Base-by-base conservation (phyloP, 495 filamentous ascomycete species). In the Neurospora terricola region DNA sequence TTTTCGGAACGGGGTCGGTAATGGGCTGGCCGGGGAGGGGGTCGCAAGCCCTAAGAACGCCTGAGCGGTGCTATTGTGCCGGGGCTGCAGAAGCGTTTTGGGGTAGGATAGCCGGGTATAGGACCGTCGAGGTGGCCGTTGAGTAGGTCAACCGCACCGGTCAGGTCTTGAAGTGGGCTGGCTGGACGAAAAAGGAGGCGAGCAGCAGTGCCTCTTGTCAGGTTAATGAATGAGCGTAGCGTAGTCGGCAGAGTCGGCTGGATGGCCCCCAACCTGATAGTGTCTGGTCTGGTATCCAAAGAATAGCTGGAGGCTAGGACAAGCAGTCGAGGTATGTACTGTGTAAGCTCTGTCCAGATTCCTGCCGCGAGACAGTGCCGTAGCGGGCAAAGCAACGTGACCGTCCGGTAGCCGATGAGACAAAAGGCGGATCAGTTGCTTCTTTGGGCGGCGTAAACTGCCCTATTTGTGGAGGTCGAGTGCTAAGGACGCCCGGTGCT, bases 1-100 rank as follows among this genome's bases (percentile, higher is more conserved):
- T 79, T 76, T 69, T 72, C 75, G 72, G 74, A 27, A 74, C 75
- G 76, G 71, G 71, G 71, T 75, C 78, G 77, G 77, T 76, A 80
- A 75, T 74, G 72, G 78, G 76, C 74, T 76, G 74, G 74, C 72
- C 69, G 76, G 72, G 66, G 72, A 76, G 72, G 70, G 73, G 74
- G 76, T 74, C 70, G 73, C 66, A 72, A 48, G 75, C 70, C 38
- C 71, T 48, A 45, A 70, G 75, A 70, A 72, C 70, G 45, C 72
- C 69, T 72, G 72, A 72, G 73, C 69, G 70, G 71, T 72, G 73
- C 42, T 69, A 21, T 77, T 73, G 71, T 73, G 71, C 73, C 73
- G 69, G 62, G 70, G 73, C 76, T 78, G 76, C 77, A 79, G 75
- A 70, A 72, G 73, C 72, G 76, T 73, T 76, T 75, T 70, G 38